These are phyloP conservation scores for Geotrichum histeridarum DNA, from an alignment of 1,139 yeast species.

Conservation along the genomic window DNA sequence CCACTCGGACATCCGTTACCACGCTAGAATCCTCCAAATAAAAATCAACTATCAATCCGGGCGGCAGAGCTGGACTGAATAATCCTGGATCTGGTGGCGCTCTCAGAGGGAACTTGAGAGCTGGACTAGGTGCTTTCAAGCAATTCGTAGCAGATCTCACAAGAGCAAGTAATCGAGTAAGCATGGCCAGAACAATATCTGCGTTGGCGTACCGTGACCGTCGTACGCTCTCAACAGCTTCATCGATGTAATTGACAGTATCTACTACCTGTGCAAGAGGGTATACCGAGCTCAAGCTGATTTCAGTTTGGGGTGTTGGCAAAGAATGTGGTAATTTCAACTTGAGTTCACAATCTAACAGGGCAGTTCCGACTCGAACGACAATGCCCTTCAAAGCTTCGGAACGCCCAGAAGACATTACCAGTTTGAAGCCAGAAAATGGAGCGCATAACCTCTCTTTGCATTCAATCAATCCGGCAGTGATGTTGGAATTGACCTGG, in stretches of 20 bases:
- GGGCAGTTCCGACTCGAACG: conserved; percentile 29
- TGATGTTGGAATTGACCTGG: conserved; percentile 26
- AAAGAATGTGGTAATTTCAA: conserved; percentile 23
- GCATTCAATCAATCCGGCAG: conserved; percentile 33
- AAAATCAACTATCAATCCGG: conserved; percentile 26
- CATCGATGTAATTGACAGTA: conserved; percentile 25
- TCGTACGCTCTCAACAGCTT: conserved; percentile 17
- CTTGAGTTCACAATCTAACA: conserved; percentile 30
- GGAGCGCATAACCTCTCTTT: conserved; percentile 29
- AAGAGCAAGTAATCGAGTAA: conserved; percentile 12
- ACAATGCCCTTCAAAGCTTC: conserved; percentile 36
- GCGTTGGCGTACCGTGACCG: conserved; percentile 11
- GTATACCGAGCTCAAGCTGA: conserved; percentile 4
- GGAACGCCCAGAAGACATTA: conserved; percentile 32
- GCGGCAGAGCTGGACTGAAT: conserved; percentile 21
- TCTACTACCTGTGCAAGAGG: conserved; percentile 29
- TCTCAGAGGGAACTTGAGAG: conserved; percentile 24
- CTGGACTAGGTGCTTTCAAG: conserved; percentile 23
- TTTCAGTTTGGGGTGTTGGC: background rate
- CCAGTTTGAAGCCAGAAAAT: conserved; percentile 32
- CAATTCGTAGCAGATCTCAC: conserved; percentile 25
- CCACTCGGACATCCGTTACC: conserved; percentile 29
- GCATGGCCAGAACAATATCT: conserved; percentile 12
- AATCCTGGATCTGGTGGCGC: conserved; percentile 19
- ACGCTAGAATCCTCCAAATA: conserved; percentile 29